Conservation (phyloP, 768 basidiomycete genomes). For the Saitozyma sp. region DNA sequence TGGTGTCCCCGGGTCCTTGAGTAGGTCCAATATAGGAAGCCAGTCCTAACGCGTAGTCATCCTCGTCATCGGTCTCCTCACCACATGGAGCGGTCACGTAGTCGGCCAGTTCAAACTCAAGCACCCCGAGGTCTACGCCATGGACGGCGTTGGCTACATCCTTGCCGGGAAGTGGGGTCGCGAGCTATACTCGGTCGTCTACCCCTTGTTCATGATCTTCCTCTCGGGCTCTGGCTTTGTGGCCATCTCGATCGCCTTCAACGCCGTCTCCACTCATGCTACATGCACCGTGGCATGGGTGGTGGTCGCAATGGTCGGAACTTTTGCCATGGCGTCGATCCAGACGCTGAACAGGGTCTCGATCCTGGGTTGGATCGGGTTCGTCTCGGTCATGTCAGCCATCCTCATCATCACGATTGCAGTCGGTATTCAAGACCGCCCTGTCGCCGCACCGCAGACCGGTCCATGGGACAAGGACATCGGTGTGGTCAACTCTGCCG, state of each 20-base stretch:
- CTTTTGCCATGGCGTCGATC: slow-evolving; percentile 25
- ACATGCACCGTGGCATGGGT: slow-evolving; percentile 42
- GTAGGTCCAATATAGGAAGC: slow-evolving; percentile 9
- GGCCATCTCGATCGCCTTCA: slow-evolving; percentile 39
- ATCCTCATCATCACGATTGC: slow-evolving; percentile 30
- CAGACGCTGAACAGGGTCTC: slow-evolving; percentile 29
- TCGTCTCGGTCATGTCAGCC: slow-evolving; percentile 17
- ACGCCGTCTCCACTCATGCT: slow-evolving; percentile 35
- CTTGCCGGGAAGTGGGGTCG: slow-evolving; percentile 29
- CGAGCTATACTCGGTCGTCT: slow-evolving; percentile 35
- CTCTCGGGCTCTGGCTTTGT: slow-evolving; percentile 21
- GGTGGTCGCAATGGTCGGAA: slow-evolving; percentile 24
- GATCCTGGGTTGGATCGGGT: slow-evolving; percentile 20
- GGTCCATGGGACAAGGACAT: slow-evolving; percentile 31
- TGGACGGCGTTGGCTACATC: slow-evolving; percentile 34
- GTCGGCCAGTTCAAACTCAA: slow-evolving; percentile 37
- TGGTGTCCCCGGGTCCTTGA: slow-evolving; percentile 37
- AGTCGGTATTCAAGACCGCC: slow-evolving; percentile 34
- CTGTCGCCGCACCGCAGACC: slow-evolving; percentile 27
- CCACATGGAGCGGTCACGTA: slow-evolving; percentile 26
- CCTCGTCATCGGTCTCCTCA: slow-evolving; percentile 25
- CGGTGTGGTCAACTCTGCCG: slow-evolving; percentile 17
- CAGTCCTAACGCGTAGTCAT: slow-evolving; percentile 15
- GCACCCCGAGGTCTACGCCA: slow-evolving; percentile 35
- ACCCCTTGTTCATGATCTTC: slow-evolving; percentile 40